Conservation (phyloP, 805 yeast species). For the Ogataea degrootiae region DNA sequence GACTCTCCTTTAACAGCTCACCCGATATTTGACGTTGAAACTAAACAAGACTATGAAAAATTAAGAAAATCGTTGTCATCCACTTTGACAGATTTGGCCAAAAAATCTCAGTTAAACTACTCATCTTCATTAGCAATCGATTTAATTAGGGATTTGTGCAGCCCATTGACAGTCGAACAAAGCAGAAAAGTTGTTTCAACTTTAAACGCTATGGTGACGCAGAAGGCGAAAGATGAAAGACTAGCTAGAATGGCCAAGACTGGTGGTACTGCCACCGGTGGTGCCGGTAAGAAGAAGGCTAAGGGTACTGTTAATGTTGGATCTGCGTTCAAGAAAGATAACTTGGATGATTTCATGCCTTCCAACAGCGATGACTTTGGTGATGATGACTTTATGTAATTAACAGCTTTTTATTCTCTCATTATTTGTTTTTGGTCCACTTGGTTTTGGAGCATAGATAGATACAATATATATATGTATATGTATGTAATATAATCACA, state of each 20-base stretch:
- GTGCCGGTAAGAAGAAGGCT: slow-evolving; percentile 94
- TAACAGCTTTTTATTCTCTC: not conserved
- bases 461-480: too few relatives aligned
- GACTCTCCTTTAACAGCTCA: slow-evolving; percentile 68
- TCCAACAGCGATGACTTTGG: slow-evolving; percentile 53
- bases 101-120: slow-evolving; percentile 61
- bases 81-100: slow-evolving; percentile 55
- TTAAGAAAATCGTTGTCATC: slow-evolving; percentile 68
- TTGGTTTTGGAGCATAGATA: too few relatives aligned
- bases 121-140: slow-evolving; percentile 76
- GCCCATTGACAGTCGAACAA: slow-evolving; percentile 77
- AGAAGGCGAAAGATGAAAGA: slow-evolving; percentile 87
- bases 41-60: slow-evolving; percentile 74
- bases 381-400: slow-evolving; percentile 80
- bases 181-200: slow-evolving; percentile 83
- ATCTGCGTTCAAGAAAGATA: slow-evolving; percentile 57
- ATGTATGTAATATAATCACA: too few relatives aligned
- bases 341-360: slow-evolving; percentile 43
- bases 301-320: slow-evolving; percentile 70
- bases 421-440: too few relatives aligned
- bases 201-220: slow-evolving; percentile 71
- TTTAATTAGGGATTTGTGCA: slow-evolving; percentile 76
- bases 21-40: slow-evolving; percentile 80
- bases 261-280: slow-evolving; percentile 85
- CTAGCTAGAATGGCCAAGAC: slow-evolving; percentile 75